Base-by-base conservation (phyloP, 2,329 filamentous ascomycete species). In the Fusarium foetens region DNA sequence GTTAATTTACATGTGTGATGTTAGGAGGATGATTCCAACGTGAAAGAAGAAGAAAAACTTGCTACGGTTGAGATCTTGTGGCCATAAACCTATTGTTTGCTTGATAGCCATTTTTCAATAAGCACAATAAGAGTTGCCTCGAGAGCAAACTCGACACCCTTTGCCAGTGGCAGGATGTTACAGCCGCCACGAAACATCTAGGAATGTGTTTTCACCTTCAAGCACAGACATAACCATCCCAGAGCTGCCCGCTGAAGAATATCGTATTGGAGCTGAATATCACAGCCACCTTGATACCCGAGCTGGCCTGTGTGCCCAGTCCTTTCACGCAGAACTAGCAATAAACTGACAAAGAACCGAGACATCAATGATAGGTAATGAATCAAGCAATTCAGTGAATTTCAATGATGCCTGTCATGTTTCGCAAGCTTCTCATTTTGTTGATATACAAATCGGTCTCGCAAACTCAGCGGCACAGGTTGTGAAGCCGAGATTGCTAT, bases 31-130 rank as follows among this genome's bases (percentile, higher is more conserved):
- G 19, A 38, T 19, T 11, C 17, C 27, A 54, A 23, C 46, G 11
- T 25, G n/a, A 53, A 23, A n/a, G 17, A 25, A 23, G 10, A n/a
- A 27, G 19, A 35, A 48, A 17, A 39, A 12, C 11, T 27, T 43
- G 19, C 31, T 35, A 23, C 3, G 6, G 25, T 12, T 53, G 27
- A 54, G 29, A 43, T 9, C 48, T 12, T 25, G 31, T 17, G 23
- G 29, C 38, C 13, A n/a, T 23, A 16, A 17, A 11, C 38, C 27
- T 33, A 57, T 66, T 60, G 51, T 45, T 48, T 35, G 25, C 49
- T 58, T 58, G 42, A 60, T 9, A 39, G n/a, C 8, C 25, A 43
- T 70, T 21, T 33, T 31, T 57, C 42, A 70, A 70, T 53, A 42
- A 23, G 31, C 23, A 48, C 54, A 70, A 70, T 66, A 46, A 39